A percentile compares a stretch with the other conserved stretches of the same genome.
phyloP scores from a whole-genome alignment of 1,139 yeast species.

The Geotrichum fermentans region DNA sequence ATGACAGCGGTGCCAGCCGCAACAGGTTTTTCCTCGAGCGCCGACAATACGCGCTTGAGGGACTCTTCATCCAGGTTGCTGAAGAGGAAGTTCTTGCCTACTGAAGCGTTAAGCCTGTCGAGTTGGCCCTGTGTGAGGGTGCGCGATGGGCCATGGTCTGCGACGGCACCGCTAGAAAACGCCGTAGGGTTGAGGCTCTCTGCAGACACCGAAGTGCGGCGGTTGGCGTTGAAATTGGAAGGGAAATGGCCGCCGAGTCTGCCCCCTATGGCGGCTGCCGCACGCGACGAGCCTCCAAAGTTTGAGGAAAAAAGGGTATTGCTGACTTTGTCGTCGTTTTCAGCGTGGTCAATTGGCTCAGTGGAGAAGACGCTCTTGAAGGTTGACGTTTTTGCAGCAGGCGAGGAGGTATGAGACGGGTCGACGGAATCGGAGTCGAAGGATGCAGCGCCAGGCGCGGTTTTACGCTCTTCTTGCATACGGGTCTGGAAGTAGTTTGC shows the following conservation, averaged over 20 bases:
- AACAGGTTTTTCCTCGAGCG: constrained; percentile 68
- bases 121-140: constrained; percentile 51
- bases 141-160: constrained; percentile 11
- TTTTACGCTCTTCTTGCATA: constrained; percentile 43
- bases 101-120: constrained; percentile 60
- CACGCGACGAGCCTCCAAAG: constrained; percentile 28
- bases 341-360: background rate
- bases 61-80: constrained; percentile 68
- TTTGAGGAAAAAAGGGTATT: constrained; percentile 6
- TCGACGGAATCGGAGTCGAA: constrained; percentile 8
- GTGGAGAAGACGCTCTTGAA: constrained; percentile 1
- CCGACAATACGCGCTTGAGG: constrained; percentile 69
- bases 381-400: background rate
- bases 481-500: constrained; percentile 61
- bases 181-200: constrained; percentile 42
- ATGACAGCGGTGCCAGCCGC: constrained; percentile 63
- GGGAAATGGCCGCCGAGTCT: constrained; percentile 20
- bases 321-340: background rate
- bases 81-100: constrained; percentile 78
- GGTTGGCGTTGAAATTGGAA: constrained; percentile 58
- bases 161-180: constrained; percentile 22
- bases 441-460: background rate
- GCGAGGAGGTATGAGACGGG: constrained; percentile 6
- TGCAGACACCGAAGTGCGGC: constrained; percentile 85
- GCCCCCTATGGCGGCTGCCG: constrained; percentile 30